Evolutionary conservation across 805 yeast genomes (phyloP), one percentile per base, ranked within the genome.

Genomic region (Candida tibetensis): DNA sequence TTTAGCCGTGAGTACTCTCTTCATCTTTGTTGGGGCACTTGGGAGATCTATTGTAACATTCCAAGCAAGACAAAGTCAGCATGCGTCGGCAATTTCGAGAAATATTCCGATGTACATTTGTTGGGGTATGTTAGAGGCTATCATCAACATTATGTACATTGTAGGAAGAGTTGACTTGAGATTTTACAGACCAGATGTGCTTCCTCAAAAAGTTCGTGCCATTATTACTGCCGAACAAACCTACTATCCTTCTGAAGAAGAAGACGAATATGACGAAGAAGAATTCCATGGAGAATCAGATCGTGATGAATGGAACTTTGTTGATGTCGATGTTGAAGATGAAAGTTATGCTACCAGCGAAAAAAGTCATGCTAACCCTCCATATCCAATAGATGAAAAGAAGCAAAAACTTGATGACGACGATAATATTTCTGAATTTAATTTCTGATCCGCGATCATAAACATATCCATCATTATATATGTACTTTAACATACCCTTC

Each of bases 241-340:
- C 2, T 49, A 52, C 45, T 56, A 55, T 32, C 62, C 58, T 4
- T 59, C 68, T 1, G 63, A 57, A 18, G 51, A 51, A 29, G 61
- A 59, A 35, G 49, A 34, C 13, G 35, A 39, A 5, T 28, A 40
- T 17, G 22, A n/a, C 28, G 30, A 37, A 17, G 28, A 19, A 4
- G 19, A 34, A 27, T 12, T 15, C 28, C 39, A 14, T 18, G 21
- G 28, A 14, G 38, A 29, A 3, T 17, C 35, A 22, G 39, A 36
- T 22, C 13, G 16, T 19, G 42, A 41, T 26, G 46, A 41, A 12
- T 43, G 44, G 45, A 40, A 36, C 17, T 44, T 46, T 28, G 41
- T 41, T 9, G 40, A 44, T 29, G 43, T 41, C 3, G 42, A 38
- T 27, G 42, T 30, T 4, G 39, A 26, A 19, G 22, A 10, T 16